Evolutionary conservation across 1,284 basidiomycete species (phyloP).

Genomic region (Pterula multifida): DNA sequence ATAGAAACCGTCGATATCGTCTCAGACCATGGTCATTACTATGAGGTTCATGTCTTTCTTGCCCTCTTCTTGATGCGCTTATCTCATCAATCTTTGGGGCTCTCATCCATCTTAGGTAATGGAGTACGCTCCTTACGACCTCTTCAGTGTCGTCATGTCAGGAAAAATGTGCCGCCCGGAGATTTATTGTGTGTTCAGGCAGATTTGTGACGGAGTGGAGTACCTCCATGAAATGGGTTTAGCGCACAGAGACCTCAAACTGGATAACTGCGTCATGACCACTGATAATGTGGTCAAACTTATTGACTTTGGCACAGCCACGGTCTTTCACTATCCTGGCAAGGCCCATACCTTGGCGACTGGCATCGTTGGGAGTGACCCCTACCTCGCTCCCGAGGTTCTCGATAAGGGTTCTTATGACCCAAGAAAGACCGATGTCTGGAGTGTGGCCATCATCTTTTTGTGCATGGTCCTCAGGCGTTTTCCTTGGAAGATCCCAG

Average conservation of each 20-base stretch:
- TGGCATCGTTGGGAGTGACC: slow-evolving; percentile 94
- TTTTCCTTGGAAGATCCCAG: slow-evolving; percentile 99
- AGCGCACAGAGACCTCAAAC: slow-evolving; percentile 96
- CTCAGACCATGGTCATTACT: slow-evolving; percentile 94
- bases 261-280: slow-evolving; percentile 99
- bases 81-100: slow-evolving; percentile 6
- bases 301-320: slow-evolving; percentile 99
- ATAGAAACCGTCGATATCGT: slow-evolving; percentile 99
- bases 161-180: slow-evolving; percentile 97
- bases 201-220: slow-evolving; percentile 96
- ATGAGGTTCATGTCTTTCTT: slow-evolving; percentile 59
- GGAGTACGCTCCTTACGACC: slow-evolving; percentile 98
- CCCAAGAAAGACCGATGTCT: slow-evolving; percentile 95
- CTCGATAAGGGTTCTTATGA: slow-evolving; percentile 72
- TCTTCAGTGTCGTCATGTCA: slow-evolving; percentile 99
- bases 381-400: slow-evolving; percentile 98
- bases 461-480: slow-evolving; percentile 96
- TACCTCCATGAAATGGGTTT: slow-evolving; percentile 97
- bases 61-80: slow-evolving; percentile 2
- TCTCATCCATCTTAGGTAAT: slow-evolving; percentile 58
- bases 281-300: slow-evolving; percentile 90
- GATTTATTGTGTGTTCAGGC: slow-evolving; percentile 98
- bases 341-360: slow-evolving; percentile 67
- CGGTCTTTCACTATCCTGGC: slow-evolving; percentile 97
- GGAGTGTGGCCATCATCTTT: slow-evolving; percentile 98